Conservation (phyloP, 2,329 filamentous ascomycete genomes). For the Penicillium sclerotiorum region DNA sequence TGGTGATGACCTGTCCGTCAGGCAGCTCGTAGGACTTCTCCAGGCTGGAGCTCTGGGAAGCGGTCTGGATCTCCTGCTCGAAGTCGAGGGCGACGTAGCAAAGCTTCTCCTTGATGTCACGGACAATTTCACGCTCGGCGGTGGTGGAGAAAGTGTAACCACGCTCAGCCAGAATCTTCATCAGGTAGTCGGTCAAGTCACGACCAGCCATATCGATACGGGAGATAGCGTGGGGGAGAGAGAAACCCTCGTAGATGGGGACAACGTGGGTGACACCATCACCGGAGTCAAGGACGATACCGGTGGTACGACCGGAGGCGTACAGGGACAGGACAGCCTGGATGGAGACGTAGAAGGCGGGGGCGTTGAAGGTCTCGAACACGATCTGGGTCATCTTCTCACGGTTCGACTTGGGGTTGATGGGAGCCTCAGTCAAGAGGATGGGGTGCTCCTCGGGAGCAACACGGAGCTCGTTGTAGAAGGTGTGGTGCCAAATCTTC, state of each 20-base stretch:
- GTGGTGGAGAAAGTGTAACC: constrained; percentile 99
- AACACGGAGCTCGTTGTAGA: constrained; percentile 99
- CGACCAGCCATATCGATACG: constrained; percentile 99
- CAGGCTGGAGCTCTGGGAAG: constrained; percentile 95
- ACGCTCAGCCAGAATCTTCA: constrained; percentile 99
- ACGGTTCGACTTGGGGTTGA: constrained; percentile 99
- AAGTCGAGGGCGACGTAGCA: constrained; percentile 99
- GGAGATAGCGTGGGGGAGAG: constrained; percentile 98
- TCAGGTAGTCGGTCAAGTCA: constrained; percentile 99
- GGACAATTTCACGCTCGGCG: constrained; percentile 99
- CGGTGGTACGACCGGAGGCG: constrained; percentile 99
- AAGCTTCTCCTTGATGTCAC: constrained; percentile 99
- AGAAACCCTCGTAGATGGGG: constrained; percentile 99
- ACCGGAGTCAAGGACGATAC: constrained; percentile 99
- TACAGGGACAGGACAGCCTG: constrained; percentile 99
- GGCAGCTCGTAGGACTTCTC: constrained; percentile 99
- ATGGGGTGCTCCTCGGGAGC: constrained; percentile 99
- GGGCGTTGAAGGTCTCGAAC: constrained; percentile 99
- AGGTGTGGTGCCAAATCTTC: constrained; percentile 99
- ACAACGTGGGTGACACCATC: constrained; percentile 99
- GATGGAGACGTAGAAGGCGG: constrained; percentile 99
- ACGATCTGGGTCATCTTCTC: constrained; percentile 99
- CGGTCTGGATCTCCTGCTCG: constrained; percentile 99
- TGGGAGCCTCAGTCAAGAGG: constrained; percentile 97
- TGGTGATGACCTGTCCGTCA: constrained; percentile 99